A percentile compares a stretch with the other conserved stretches of the same genome.
These are phyloP conservation scores for Pyrenophora seminiperda DNA, from an alignment of 2,329 filamentous ascomycete species.

Conservation along the genomic window DNA sequence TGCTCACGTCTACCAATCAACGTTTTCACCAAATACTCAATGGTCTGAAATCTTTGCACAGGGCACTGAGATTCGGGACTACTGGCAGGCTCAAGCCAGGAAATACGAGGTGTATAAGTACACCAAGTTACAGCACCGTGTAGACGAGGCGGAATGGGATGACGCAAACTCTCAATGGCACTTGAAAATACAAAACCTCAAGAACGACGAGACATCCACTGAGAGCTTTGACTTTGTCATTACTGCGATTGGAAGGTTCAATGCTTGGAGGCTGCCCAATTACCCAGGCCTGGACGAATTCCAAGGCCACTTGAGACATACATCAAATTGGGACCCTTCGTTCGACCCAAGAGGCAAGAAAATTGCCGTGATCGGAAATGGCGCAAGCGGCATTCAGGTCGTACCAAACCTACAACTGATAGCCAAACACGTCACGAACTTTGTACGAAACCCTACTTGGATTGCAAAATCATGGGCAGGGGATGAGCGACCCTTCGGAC, in stretches of 20 bases:
- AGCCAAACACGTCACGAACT: constrained; percentile 54
- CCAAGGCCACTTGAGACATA: constrained; percentile 37
- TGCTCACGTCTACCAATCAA: constrained; percentile 49
- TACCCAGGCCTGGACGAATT: constrained; percentile 38
- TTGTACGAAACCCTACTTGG: constrained; percentile 67
- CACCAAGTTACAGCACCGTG: constrained; percentile 47
- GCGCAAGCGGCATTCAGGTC: constrained; percentile 67
- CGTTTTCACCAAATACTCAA: constrained; percentile 52
- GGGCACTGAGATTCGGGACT: constrained; percentile 51
- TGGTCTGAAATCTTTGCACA: constrained; percentile 52
- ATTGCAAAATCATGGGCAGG: constrained; percentile 60
- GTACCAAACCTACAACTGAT: constrained; percentile 63
- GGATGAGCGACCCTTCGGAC: constrained; percentile 48
- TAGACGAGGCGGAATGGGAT: constrained; percentile 49
- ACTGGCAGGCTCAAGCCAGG: constrained; percentile 47
- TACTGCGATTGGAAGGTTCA: constrained; percentile 41
- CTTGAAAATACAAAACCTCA: constrained; percentile 62
- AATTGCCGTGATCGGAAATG: constrained; percentile 67
- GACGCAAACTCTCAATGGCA: constrained; percentile 60
- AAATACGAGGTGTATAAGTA: constrained; percentile 50
- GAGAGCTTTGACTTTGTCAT: constrained; percentile 46
- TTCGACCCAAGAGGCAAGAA: constrained; percentile 63
- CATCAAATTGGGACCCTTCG: constrained; percentile 38
- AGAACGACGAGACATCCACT: constrained; percentile 25
- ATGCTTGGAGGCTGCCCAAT: constrained; percentile 41